Evolutionary conservation across 1,139 yeast genomes (phyloP).

Genomic region (Pichia norvegensis): DNA sequence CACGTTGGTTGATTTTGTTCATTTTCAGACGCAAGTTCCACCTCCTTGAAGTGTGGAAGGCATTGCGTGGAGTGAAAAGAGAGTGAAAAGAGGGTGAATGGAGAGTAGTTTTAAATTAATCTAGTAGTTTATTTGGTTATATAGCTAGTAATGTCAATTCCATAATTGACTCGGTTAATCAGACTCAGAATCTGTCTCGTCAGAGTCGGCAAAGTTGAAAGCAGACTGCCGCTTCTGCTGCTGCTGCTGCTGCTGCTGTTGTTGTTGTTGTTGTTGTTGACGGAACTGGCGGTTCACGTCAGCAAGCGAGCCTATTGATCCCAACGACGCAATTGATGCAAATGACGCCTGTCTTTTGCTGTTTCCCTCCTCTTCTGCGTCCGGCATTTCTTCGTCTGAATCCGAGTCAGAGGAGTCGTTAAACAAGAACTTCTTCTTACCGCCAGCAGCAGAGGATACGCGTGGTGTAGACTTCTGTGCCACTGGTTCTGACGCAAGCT

Average conservation of each 20-base stretch:
- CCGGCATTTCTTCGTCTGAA: not conserved
- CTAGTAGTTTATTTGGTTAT: too few species aligned
- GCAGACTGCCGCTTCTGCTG: not conserved
- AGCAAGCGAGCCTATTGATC: not conserved
- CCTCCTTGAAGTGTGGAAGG: conserved; percentile 31
- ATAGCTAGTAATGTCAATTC: not conserved
- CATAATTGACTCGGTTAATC: not conserved
- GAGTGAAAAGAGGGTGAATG: too few species aligned
- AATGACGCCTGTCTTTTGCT: not conserved
- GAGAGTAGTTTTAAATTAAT: not conserved
- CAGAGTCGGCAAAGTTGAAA: not conserved
- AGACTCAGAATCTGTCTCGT: conserved; percentile 2
- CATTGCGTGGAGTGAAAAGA: conserved; percentile 10
- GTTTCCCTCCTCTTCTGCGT: not conserved
- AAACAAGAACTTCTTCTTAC: conserved; percentile 16
- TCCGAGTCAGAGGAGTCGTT: conserved; percentile 12
- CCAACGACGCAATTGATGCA: not conserved
- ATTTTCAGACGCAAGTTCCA: conserved; percentile 42
- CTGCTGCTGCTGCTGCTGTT: not conserved
- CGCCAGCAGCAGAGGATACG: too few species aligned
- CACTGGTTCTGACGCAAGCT: conserved; percentile 9
- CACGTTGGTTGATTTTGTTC: conserved; percentile 43
- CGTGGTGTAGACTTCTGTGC: too few species aligned
- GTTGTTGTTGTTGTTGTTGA: not conserved
- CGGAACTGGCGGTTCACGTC: not conserved